Conservation (phyloP, 345 rosid species). For the Ceriops tagal region DNA sequence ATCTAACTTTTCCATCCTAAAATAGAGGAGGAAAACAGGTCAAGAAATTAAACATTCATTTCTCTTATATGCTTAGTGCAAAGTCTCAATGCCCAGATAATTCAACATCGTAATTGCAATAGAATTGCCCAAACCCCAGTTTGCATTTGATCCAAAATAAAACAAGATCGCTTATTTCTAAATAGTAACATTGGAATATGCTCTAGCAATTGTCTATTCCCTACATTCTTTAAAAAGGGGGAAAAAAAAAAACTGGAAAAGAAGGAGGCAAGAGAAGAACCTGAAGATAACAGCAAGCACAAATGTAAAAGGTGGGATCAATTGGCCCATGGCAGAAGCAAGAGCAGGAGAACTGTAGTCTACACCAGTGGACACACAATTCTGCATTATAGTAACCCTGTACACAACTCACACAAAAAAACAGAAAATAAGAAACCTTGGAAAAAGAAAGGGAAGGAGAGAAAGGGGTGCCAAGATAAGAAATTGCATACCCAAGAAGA, state of each 20-base stretch:
- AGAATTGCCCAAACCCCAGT: not conserved
- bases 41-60: not conserved
- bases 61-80: not conserved
- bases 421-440: not conserved
- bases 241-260: not conserved
- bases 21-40: not conserved
- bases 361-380: conserved; percentile 44
- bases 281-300: conserved; percentile 57
- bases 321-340: conserved; percentile 43
- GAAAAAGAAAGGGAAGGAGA: conserved; percentile 1
- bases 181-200: not conserved
- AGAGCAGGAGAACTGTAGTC: conserved; percentile 56
- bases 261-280: conserved; percentile 24
- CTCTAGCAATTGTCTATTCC: not conserved
- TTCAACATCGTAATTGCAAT: not conserved
- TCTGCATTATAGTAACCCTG: conserved; percentile 51
- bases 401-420: conserved; percentile 7
- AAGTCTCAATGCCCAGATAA: not conserved
- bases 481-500: conserved; percentile 37
- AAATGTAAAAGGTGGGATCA: conserved; percentile 55
- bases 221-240: not conserved
- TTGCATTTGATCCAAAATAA: not conserved
- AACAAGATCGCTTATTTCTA: not conserved
- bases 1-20: conserved; percentile 54
- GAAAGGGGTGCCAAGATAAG: not conserved